A percentile compares a stretch with the other conserved stretches of the same genome.
phyloP scores from a whole-genome alignment of 2,329 filamentous ascomycete species.

The Torrubiella hemipterigena region DNA sequence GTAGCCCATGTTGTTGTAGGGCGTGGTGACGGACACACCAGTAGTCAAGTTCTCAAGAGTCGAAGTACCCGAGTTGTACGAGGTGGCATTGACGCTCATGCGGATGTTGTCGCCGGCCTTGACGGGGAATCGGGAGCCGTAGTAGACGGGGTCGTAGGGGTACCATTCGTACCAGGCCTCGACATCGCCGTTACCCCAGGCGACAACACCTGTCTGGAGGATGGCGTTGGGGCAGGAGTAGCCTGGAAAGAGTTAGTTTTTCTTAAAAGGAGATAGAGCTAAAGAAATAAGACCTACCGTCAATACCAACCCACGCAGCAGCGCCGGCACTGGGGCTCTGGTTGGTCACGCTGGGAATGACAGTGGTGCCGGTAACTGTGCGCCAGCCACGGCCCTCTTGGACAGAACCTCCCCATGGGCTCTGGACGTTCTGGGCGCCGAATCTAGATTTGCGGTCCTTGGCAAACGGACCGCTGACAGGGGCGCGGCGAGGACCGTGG shows the following conservation, averaged over 20 bases:
- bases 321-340: slow-evolving; percentile 1
- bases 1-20: slow-evolving; percentile 26
- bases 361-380: neutral
- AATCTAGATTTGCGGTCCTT: neutral
- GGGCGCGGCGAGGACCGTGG: neutral
- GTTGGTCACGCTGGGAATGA: neutral
- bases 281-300: neutral
- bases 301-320: slow-evolving; percentile 2
- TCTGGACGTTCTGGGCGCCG: neutral
- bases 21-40: slow-evolving; percentile 35
- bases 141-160: slow-evolving; percentile 23
- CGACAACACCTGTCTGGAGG: slow-evolving; percentile 26
- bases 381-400: slow-evolving; percentile 2
- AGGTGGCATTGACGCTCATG: slow-evolving; percentile 12
- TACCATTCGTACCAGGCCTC: slow-evolving; percentile 30
- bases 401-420: slow-evolving; percentile 1
- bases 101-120: slow-evolving; percentile 11
- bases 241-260: neutral
- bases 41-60: slow-evolving; percentile 31
- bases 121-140: slow-evolving; percentile 13
- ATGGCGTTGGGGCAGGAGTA: slow-evolving; percentile 24
- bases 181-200: slow-evolving; percentile 19
- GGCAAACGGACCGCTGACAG: neutral
- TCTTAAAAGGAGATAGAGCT: neutral
- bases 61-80: slow-evolving; percentile 9